A percentile compares a stretch with the other conserved stretches of the same genome.
phyloP scores from a whole-genome alignment of 2,329 filamentous ascomycete genomes.

The Fusarium siculi region DNA sequence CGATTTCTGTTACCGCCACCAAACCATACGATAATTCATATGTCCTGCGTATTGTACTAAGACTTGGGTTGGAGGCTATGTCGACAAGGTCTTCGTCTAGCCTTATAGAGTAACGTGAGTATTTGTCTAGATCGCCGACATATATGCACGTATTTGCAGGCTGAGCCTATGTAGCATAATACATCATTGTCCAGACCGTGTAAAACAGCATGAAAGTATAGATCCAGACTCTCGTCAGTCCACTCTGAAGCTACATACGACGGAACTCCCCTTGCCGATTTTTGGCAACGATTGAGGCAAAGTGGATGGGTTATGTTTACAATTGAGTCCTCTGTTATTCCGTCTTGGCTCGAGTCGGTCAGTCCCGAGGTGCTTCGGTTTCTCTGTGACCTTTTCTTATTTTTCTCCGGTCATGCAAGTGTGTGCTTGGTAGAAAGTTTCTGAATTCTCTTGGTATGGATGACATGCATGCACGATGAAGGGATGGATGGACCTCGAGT shows the following conservation, averaged over 20 bases:
- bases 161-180: slow-evolving; percentile 1
- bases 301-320: neutral
- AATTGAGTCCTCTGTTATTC: neutral
- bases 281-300: neutral
- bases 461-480: slow-evolving; percentile 29
- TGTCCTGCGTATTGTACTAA: neutral
- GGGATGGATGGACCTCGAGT: slow-evolving; percentile 11
- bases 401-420: slow-evolving; percentile 24
- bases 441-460: slow-evolving; percentile 18
- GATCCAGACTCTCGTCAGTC: neutral
- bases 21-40: neutral
- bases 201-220: neutral
- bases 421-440: neutral
- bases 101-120: neutral
- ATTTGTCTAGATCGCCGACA: neutral
- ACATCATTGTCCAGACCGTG: slow-evolving; percentile 1
- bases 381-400: slow-evolving; percentile 11
- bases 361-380: slow-evolving; percentile 7
- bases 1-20: slow-evolving; percentile 1
- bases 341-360: neutral
- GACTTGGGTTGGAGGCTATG: neutral
- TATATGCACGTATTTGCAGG: neutral
- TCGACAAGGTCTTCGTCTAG: neutral
- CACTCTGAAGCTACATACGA: neutral
- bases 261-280: neutral